These are phyloP conservation scores for Pisolithus tinctorius DNA, from an alignment of 768 basidiomycete species.

Conservation along the genomic window DNA sequence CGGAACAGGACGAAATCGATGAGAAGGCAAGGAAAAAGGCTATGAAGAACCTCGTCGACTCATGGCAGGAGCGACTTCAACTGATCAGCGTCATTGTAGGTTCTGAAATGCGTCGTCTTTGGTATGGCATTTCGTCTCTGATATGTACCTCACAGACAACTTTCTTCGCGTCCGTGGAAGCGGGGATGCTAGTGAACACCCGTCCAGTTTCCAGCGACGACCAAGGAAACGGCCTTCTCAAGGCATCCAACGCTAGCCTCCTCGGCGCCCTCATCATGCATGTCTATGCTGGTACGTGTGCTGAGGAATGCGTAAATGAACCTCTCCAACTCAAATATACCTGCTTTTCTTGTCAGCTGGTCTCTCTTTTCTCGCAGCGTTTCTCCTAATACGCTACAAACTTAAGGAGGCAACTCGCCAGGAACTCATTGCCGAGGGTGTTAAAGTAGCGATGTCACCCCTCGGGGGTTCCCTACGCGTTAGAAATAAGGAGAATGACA, in stretches of 20 bases:
- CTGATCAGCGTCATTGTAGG: constrained; percentile 54
- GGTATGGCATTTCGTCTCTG: neutral
- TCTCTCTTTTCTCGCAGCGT: constrained; percentile 48
- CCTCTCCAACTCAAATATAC: neutral
- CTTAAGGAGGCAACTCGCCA: constrained; percentile 46
- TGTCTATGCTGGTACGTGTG: constrained; percentile 38
- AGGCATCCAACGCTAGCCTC: constrained; percentile 40
- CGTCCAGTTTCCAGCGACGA: constrained; percentile 21
- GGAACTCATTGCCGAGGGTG: constrained; percentile 33
- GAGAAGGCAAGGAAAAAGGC: constrained; percentile 38
- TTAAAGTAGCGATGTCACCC: constrained; percentile 19
- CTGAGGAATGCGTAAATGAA: constrained; percentile 4
- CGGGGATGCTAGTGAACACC: constrained; percentile 42
- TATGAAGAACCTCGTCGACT: constrained; percentile 45
- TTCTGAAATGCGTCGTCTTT: neutral
- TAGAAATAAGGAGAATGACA: constrained; percentile 11
- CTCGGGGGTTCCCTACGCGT: constrained; percentile 3
- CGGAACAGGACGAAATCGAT: constrained; percentile 44
- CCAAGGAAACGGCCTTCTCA: constrained; percentile 10
- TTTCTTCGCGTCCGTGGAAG: constrained; percentile 56
- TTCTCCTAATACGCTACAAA: constrained; percentile 50
- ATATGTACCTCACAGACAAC: constrained; percentile 38
- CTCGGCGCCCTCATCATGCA: constrained; percentile 51
- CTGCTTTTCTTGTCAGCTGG: constrained; percentile 22
- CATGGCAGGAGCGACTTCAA: constrained; percentile 59